phyloP scores from a whole-genome alignment of 2,329 filamentous ascomycete species.

The Alternaria sp. region DNA sequence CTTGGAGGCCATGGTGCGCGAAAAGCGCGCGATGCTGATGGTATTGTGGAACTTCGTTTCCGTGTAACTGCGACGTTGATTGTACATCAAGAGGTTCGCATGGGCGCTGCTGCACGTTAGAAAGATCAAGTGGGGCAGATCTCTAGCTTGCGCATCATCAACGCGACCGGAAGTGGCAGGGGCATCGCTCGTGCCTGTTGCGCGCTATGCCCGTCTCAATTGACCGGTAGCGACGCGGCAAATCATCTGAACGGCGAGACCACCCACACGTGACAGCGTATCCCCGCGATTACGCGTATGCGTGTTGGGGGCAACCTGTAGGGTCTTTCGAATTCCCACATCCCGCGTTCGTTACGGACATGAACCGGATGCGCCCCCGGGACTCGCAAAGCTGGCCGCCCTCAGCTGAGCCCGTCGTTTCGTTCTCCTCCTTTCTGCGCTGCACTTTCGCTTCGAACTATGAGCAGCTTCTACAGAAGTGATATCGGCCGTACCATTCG shows the following conservation, averaged over 20 bases:
- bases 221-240: not conserved
- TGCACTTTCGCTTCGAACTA: too few relatives aligned
- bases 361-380: too few relatives aligned
- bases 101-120: not conserved
- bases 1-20: not conserved
- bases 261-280: not conserved
- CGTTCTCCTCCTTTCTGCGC: too few relatives aligned
- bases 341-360: not conserved
- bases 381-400: too few relatives aligned
- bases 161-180: not conserved
- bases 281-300: not conserved
- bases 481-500: not conserved
- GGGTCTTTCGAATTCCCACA: not conserved
- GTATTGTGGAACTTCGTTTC: fast-evolving
- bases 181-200: not conserved
- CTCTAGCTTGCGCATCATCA: not conserved
- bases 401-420: too few relatives aligned
- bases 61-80: not conserved
- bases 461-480: not conserved
- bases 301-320: not conserved
- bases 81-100: not conserved
- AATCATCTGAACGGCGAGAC: not conserved
- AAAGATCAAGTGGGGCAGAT: not conserved
- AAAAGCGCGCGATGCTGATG: not conserved
- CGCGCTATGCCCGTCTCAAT: not conserved